Evolutionary conservation across 164 flowering plant species (phyloP).

Genomic region (Aristolochia californica): DNA sequence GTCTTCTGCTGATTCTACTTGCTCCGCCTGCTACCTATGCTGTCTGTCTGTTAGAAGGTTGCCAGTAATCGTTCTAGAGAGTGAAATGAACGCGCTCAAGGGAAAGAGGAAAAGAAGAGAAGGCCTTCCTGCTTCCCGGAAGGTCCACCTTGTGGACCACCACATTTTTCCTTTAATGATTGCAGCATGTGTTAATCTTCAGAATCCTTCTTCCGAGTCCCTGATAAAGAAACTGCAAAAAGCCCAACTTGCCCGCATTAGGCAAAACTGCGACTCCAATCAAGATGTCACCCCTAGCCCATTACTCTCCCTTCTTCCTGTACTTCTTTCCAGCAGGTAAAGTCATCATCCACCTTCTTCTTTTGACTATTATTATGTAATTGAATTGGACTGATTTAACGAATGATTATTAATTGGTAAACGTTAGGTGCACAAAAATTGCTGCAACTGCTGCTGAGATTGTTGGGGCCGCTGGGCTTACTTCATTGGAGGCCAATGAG

Average conservation of each 20-base stretch:
- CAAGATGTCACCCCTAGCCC: slow-evolving; percentile 9
- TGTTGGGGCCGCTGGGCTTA: slow-evolving; percentile 37
- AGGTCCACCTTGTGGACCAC: background rate
- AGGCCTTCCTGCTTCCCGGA: background rate
- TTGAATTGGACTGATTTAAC: background rate
- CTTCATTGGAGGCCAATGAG: slow-evolving; percentile 39
- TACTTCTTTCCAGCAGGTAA: slow-evolving; percentile 32
- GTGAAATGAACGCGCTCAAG: background rate
- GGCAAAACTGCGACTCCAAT: background rate
- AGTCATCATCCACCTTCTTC: background rate
- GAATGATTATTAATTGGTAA: background rate
- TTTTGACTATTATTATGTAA: background rate
- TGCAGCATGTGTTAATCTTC: slow-evolving; percentile 23
- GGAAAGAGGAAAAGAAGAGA: background rate
- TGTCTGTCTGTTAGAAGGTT: too few relatives aligned
- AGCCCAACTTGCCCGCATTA: slow-evolving; percentile 18
- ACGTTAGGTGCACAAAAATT: slow-evolving; percentile 16
- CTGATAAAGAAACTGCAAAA: slow-evolving; percentile 24
- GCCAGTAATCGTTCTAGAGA: background rate
- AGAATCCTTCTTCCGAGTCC: slow-evolving; percentile 7
- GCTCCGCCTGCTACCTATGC: too few relatives aligned
- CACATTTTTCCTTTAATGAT: slow-evolving; percentile 25
- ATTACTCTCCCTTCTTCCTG: slow-evolving; percentile 33
- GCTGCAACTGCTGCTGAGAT: slow-evolving; percentile 26
- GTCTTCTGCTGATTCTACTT: too few relatives aligned